Evolutionary conservation across 768 basidiomycete genomes (phyloP), one percentile per base, ranked within the genome.

Genomic region (Pleurotus citrinopileatus): DNA sequence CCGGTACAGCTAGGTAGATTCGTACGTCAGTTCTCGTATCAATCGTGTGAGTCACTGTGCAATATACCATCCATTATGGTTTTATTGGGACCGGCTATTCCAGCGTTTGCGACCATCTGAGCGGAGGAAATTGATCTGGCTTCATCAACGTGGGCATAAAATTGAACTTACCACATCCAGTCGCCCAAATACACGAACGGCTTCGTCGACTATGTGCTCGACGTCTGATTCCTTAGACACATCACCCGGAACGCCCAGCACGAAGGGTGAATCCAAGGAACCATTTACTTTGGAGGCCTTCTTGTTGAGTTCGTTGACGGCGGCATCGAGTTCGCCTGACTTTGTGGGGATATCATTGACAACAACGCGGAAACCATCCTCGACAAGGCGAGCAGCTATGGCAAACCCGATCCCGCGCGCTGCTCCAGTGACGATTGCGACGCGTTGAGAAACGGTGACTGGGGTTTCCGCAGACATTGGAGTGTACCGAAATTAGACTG

Each of bases 321-420:
- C 55, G 5, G 53, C 44, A 12, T 55, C 58, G 3, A 76, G 58
- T 17, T 63, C 52, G 7, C 62, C 57, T 2, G 54, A 50, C 40
- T 69, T 65, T 0, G 61, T 46, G 2, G 65, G 29, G 5, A 73
- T 59, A 47, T 75, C 77, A n/a, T 73, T 76, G 51, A 76, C 58
- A 25, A 67, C 69, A 27, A 77, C 61, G 51, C 73, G 70, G 52
- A 72, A 70, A 13, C 75, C 75, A 52, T 72, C 75, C 10, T 62
- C 51, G 19, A 76, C 75, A 22, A 79, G 69, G 4, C 74, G 66
- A 7, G 70, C 60, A 9, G 75, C 72, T 37, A 76, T 73, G 44
- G 68, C 71, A 20, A 67, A 67, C 3, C 76, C 77, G 37, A 77
- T 76, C 19, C 78, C 78, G 36, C 71, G 70, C 4, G 66, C 70